phyloP scores from a whole-genome alignment of 306 rosid species.

The Lathyrus tuberosus region DNA sequence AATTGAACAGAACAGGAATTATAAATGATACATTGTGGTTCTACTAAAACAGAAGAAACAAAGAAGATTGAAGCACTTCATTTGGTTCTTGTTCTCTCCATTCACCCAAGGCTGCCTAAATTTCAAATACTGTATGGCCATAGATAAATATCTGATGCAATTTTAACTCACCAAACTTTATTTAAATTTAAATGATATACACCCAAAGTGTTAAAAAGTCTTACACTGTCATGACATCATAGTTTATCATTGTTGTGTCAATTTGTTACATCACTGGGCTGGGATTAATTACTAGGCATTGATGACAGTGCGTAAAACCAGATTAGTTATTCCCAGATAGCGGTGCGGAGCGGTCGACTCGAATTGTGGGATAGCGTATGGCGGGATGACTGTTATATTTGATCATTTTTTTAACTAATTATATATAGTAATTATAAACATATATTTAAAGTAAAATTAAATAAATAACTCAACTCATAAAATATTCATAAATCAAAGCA shows the following conservation, averaged over 20 bases:
- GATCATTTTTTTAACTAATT: too few species aligned
- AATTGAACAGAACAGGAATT: neutral
- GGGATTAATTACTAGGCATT: neutral
- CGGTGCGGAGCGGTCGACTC: too few species aligned
- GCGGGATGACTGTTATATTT: too few species aligned
- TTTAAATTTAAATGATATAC: neutral
- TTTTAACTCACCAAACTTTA: neutral
- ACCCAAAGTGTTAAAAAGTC: neutral
- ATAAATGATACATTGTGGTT: neutral
- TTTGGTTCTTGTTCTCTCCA: neutral
- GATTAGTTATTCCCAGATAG: too few species aligned
- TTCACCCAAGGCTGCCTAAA: slow-evolving; percentile 2
- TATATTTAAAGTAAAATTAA: too few species aligned
- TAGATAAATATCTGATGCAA: neutral
- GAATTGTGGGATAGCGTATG: too few species aligned
- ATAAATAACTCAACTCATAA: too few species aligned
- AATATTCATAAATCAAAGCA: too few species aligned
- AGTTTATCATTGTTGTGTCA: neutral
- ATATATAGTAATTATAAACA: too few species aligned
- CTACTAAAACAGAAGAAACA: neutral
- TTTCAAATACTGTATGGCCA: neutral
- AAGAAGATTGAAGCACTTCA: neutral
- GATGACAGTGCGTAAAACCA: neutral
- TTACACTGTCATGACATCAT: neutral
- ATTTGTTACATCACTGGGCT: too few species aligned